A percentile compares a stretch with the other conserved stretches of the same genome.
Conservation (phyloP, 257 asterid genomes). For the Petunia secreta region DNA sequence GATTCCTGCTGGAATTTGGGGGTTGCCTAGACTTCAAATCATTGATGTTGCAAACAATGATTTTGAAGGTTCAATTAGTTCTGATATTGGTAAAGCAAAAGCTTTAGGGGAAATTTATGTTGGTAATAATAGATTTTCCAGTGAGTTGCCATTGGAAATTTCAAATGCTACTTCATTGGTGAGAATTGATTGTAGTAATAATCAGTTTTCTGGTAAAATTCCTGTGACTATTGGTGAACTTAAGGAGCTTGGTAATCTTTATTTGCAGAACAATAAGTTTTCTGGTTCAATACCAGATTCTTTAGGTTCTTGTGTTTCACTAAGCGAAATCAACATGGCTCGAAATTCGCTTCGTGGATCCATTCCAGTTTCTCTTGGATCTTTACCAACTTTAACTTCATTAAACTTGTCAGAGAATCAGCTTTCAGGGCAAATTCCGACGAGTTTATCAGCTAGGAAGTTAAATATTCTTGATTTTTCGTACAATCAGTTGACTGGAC, state of each 20-base stretch:
- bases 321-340: constrained; percentile 66
- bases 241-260: constrained; percentile 52
- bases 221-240: constrained; percentile 61
- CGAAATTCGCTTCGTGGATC: constrained; percentile 56
- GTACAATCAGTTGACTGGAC: constrained; percentile 59
- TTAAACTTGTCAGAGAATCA: constrained; percentile 72
- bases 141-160: constrained; percentile 61
- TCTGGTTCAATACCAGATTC: constrained; percentile 75
- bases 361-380: constrained; percentile 64
- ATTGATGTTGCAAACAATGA: constrained; percentile 58
- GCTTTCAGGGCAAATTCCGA: constrained; percentile 74
- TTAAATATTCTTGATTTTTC: constrained; percentile 82
- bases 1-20: constrained; percentile 81
- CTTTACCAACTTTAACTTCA: constrained; percentile 62
- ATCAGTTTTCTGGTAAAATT: constrained; percentile 63
- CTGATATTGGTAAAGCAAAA: constrained; percentile 62
- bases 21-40: constrained; percentile 53
- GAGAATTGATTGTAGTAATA: constrained; percentile 56
- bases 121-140: constrained; percentile 54
- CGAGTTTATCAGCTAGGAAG: constrained; percentile 57
- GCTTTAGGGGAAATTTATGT: constrained; percentile 54
- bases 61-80: constrained; percentile 63
- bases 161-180: constrained; percentile 50
- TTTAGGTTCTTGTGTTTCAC: constrained; percentile 59
- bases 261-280: constrained; percentile 59